Conservation (phyloP, 495 filamentous ascomycete genomes). For the Rhypophila decipiens region DNA sequence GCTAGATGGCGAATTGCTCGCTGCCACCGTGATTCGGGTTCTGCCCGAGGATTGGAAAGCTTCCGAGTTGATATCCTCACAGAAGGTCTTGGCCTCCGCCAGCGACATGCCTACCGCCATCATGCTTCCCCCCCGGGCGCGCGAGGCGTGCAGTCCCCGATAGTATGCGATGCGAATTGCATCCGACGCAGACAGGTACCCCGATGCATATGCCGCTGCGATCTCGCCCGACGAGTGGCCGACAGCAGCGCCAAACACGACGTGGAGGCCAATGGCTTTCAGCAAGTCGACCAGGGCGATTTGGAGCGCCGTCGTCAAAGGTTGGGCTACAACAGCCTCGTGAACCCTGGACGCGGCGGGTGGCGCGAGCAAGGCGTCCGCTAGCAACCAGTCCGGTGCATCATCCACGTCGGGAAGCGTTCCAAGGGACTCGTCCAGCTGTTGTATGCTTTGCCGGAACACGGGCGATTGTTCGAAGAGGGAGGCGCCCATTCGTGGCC, state of each 20-base stretch:
- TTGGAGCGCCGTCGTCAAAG: conserved; percentile 42
- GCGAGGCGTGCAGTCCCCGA: conserved; percentile 22
- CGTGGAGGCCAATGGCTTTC: conserved; percentile 34
- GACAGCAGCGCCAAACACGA: conserved; percentile 35
- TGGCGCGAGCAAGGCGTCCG: conserved; percentile 26
- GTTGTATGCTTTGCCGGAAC: conserved; percentile 16
- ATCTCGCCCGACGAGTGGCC: conserved; percentile 61
- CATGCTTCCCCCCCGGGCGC: conserved; percentile 31
- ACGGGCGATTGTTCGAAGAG: conserved; percentile 16
- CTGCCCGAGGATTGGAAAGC: no score
- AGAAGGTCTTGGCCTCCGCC: conserved; percentile 11
- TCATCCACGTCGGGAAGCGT: background rate
- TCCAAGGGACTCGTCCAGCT: background rate
- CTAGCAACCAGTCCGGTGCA: conserved; percentile 10
- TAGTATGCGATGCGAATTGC: conserved; percentile 45
- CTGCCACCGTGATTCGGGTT: conserved; percentile 29
- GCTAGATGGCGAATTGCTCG: conserved; percentile 42
- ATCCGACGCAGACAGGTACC: conserved; percentile 32
- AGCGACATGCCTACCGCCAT: conserved; percentile 32
- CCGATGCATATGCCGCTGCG: conserved; percentile 34
- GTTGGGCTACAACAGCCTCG: conserved; percentile 32
- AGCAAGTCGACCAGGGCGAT: conserved; percentile 47
- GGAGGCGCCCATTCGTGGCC: conserved; percentile 42
- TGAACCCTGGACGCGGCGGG: conserved; percentile 8
- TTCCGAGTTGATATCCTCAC: background rate